Conservation (phyloP, 2,329 filamentous ascomycete species). For the Aspergillus hiratsukae region DNA sequence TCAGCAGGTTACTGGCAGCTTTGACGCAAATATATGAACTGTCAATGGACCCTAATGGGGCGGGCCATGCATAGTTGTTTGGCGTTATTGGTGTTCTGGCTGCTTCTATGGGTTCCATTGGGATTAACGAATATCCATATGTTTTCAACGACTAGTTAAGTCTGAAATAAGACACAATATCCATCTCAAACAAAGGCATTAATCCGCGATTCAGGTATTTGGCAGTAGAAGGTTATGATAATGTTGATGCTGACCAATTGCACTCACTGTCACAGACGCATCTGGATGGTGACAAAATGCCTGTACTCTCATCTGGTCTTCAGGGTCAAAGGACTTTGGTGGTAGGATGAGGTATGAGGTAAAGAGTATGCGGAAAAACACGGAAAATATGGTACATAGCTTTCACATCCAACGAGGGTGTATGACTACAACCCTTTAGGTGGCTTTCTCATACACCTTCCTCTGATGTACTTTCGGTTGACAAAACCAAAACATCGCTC, state of each 20-base stretch:
- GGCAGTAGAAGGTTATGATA: no score
- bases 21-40: not conserved
- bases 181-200: not conserved
- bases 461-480: not conserved
- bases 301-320: not conserved
- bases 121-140: not conserved
- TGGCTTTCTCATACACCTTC: not conserved
- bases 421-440: not conserved
- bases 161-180: not conserved
- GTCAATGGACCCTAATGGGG: not conserved
- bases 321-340: not conserved
- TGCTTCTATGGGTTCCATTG: not conserved
- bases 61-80: not conserved
- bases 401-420: not conserved
- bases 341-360: not conserved
- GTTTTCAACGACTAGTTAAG: not conserved
- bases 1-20: not conserved
- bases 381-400: not conserved
- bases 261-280: not conserved
- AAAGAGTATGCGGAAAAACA: not conserved
- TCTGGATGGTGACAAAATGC: not conserved
- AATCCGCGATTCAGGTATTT: not conserved
- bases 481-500: not conserved
- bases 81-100: not conserved
- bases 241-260: not conserved